Conservation (phyloP, 352 stramenopile species). For the Elongisporangium senticosum region DNA sequence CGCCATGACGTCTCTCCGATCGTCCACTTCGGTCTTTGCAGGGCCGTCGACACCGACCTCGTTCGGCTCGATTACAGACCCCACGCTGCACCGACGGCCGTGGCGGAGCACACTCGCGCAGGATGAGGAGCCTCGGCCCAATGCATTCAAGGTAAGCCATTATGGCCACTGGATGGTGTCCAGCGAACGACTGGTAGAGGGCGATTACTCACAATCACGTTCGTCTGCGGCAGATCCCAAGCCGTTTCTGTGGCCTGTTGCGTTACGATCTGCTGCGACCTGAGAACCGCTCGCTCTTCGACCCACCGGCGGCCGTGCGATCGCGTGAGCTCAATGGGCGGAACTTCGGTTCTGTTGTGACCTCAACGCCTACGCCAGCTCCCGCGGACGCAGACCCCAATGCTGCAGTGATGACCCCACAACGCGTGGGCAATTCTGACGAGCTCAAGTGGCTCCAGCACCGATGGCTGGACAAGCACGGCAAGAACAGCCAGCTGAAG, state of each 20-base stretch:
- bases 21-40: not conserved
- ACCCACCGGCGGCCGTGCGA: not conserved
- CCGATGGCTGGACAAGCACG: slow-evolving; percentile 70
- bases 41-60: slow-evolving; percentile 10
- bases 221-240: slow-evolving; percentile 24
- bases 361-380: slow-evolving; percentile 5
- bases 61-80: slow-evolving; percentile 50
- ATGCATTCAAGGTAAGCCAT: slow-evolving; percentile 25
- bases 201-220: slow-evolving; percentile 1
- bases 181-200: not conserved
- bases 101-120: slow-evolving; percentile 42
- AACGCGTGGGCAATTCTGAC: slow-evolving; percentile 35
- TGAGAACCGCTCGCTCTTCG: not conserved
- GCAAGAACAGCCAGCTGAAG: slow-evolving; percentile 67
- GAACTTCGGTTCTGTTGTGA: not conserved
- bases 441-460: slow-evolving; percentile 76
- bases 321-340: not conserved
- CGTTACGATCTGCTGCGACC: slow-evolving; percentile 23
- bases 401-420: slow-evolving; percentile 2
- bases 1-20: not conserved
- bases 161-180: not conserved
- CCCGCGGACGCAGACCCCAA: not conserved
- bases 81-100: slow-evolving; percentile 40
- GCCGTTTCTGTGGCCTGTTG: slow-evolving; percentile 27
- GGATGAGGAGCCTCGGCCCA: slow-evolving; percentile 11